Percentiles rank a stretch among this genome's conserved stretches.
Conservation (phyloP, 495 filamentous ascomycete species). For the Trichoderma erinaceum region DNA sequence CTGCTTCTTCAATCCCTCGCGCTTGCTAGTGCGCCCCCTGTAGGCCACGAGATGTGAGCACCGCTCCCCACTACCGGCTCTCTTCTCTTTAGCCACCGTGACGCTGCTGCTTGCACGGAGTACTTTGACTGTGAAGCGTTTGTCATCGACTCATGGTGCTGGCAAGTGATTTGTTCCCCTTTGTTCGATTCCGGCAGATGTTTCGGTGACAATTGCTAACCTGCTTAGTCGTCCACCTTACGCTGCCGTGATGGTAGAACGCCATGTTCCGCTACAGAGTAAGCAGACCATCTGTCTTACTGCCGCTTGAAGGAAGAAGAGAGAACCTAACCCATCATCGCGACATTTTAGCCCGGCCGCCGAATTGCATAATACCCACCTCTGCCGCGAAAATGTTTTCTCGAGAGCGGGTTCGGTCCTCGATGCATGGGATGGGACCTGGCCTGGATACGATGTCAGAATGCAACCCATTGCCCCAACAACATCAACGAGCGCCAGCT, state of each 20-base stretch:
- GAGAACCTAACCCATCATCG: conserved; percentile 7
- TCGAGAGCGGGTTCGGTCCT: neutral
- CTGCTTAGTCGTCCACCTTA: too few relatives aligned
- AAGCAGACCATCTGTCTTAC: neutral
- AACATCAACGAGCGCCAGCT: neutral
- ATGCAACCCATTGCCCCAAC: conserved; percentile 4
- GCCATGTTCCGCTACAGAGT: neutral
- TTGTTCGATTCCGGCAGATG: neutral
- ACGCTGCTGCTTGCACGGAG: neutral
- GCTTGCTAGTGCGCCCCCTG: conserved; percentile 5
- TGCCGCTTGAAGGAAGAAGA: neutral
- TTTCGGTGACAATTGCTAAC: neutral
- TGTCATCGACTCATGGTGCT: neutral
- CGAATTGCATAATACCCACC: neutral
- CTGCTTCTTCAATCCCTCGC: neutral
- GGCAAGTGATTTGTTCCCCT: neutral
- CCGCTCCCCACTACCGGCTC: neutral
- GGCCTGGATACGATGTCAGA: neutral
- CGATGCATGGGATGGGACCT: neutral
- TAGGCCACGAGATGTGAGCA: conserved; percentile 5
- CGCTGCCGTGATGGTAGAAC: too few relatives aligned
- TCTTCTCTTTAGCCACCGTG: neutral
- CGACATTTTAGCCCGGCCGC: conserved; percentile 12
- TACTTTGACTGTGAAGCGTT: neutral
- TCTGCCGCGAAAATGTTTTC: neutral